These are phyloP conservation scores for Calonectria fujianensis DNA, from an alignment of 2,329 filamentous ascomycete species.

Conservation along the genomic window DNA sequence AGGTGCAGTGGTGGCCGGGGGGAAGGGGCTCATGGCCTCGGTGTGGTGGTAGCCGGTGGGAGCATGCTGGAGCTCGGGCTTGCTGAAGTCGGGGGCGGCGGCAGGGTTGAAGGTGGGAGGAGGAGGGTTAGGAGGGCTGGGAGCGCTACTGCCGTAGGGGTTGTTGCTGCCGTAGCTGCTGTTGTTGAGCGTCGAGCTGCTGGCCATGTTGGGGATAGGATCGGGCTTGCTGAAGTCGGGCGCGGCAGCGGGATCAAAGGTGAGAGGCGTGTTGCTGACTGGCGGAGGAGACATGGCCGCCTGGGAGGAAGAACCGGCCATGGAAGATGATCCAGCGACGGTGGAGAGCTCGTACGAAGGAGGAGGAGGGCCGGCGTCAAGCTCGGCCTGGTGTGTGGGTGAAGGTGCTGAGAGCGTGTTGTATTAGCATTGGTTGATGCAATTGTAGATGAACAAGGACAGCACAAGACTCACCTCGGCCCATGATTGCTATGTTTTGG, in stretches of 20 bases:
- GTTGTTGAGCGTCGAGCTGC: not conserved
- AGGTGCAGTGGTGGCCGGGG: not conserved
- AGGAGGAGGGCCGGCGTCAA: conserved; percentile 18
- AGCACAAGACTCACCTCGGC: conserved; percentile 1
- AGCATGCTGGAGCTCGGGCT: not conserved
- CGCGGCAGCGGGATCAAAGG: conserved; percentile 1
- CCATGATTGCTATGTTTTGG: conserved; percentile 14
- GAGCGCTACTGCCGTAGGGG: not conserved
- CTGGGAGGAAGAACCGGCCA: conserved; percentile 16
- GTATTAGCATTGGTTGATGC: not conserved
- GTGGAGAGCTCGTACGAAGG: conserved; percentile 19
- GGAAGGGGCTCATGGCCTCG: conserved; percentile 9
- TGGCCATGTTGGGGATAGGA: conserved; percentile 3
- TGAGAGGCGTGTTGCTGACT: not conserved
- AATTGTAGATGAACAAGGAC: not conserved
- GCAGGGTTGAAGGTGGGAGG: not conserved
- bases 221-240: conserved; percentile 20
- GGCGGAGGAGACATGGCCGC: conserved; percentile 1
- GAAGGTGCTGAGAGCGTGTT: not conserved
- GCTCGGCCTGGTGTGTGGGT: conserved; percentile 9
- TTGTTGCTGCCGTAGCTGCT: not conserved
- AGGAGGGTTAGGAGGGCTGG: no score
- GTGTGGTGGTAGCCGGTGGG: not conserved
- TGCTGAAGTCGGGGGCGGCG: not conserved
- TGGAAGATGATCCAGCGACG: conserved; percentile 6